Conservation (phyloP, 2,329 filamentous ascomycete species). For the Pestalotiopsis sp. region DNA sequence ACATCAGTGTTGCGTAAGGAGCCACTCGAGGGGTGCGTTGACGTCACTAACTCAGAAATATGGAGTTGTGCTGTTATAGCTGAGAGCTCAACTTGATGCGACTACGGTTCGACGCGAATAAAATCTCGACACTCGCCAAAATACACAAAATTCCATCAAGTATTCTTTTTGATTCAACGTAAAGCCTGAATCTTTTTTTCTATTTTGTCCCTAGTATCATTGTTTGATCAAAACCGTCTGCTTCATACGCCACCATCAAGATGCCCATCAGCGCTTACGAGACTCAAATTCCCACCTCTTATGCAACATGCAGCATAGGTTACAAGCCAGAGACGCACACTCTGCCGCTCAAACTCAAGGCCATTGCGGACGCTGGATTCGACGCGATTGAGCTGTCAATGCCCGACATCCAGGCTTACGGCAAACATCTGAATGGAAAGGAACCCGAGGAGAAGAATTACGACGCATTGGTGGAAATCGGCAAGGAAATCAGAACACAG, state of each 20-base stretch:
- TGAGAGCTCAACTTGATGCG: too few species aligned
- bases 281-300: conserved; percentile 29
- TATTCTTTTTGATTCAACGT: not conserved
- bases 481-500: conserved; percentile 54
- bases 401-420: conserved; percentile 70
- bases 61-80: too few species aligned
- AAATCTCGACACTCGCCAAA: too few species aligned
- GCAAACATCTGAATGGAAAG: conserved; percentile 47
- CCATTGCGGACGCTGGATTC: conserved; percentile 68
- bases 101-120: too few species aligned
- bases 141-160: too few species aligned
- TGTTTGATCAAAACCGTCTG: not conserved
- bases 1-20: not conserved
- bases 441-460: conserved; percentile 62
- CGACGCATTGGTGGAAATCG: conserved; percentile 56
- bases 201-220: not conserved
- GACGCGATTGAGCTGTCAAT: conserved; percentile 74
- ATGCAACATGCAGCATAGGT: conserved; percentile 34
- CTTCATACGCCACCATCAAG: not conserved
- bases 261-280: conserved; percentile 30
- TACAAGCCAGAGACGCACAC: conserved; percentile 41
- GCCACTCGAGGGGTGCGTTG: not conserved
- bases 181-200: not conserved
- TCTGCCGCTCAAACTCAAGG: conserved; percentile 61
- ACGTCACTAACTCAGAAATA: not conserved